These are phyloP conservation scores for Apophysomyces ossiformis DNA, from an alignment of 371 early-diverging fungal species.

Conservation along the genomic window DNA sequence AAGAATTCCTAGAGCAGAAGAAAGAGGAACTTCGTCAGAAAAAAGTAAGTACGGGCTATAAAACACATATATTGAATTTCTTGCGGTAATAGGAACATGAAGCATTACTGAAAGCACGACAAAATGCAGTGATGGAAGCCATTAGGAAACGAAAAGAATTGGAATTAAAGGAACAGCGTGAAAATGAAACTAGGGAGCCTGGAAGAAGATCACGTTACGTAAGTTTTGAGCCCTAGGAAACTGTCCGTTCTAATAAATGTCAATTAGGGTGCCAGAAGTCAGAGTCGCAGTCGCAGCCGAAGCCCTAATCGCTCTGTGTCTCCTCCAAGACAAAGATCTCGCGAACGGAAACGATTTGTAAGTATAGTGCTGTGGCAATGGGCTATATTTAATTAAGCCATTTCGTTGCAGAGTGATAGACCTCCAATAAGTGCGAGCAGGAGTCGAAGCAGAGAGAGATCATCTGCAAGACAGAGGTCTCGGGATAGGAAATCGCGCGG, in stretches of 20 bases:
- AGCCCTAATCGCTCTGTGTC: background rate
- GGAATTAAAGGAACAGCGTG: conserved; percentile 27
- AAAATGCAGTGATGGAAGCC: conserved; percentile 46
- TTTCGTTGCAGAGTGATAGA: background rate
- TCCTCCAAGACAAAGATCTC: conserved; percentile 15
- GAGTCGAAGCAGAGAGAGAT: conserved; percentile 24
- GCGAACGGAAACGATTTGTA: conserved; percentile 11
- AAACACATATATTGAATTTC: background rate
- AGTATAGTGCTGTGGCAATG: background rate
- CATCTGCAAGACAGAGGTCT: conserved; percentile 20
- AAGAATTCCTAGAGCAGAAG: conserved; percentile 82
- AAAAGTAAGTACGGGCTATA: conserved; percentile 30
- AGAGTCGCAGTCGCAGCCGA: conserved; percentile 34
- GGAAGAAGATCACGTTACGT: conserved; percentile 31
- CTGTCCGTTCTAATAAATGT: background rate
- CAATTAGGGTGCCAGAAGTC: conserved; percentile 17
- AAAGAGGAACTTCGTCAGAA: conserved; percentile 74
- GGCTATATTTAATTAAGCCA: background rate
- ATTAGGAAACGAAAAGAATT: conserved; percentile 39
- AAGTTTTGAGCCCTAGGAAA: background rate
- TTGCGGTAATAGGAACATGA: conserved; percentile 22
- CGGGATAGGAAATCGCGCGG: conserved; percentile 20
- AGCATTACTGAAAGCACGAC: conserved; percentile 31
- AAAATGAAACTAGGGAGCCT: conserved; percentile 16
- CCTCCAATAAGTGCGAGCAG: background rate